Base-by-base conservation (phyloP, 108 stramenopile species). In the Skeletonema costatum region DNA sequence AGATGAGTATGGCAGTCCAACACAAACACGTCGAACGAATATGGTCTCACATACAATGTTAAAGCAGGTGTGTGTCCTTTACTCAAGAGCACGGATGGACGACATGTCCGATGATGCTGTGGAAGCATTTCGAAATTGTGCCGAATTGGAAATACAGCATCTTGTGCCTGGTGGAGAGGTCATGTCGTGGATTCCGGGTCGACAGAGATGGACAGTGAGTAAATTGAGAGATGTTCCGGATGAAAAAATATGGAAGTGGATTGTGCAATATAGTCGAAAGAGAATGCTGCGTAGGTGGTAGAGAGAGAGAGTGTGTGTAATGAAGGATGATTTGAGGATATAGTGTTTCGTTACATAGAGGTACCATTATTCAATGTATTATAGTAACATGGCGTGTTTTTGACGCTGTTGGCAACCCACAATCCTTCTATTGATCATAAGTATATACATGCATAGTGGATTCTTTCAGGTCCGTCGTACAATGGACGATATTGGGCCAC, bases 171-270 rank as follows among this genome's bases (percentile, higher is more conserved):
- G 39, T 30, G 42, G 42, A 16, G 65, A 66, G 25, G 41, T 66
- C 0, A 25, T 66, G 38, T 44, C 65, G 13, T 66, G 65, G 65
- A 66, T 66, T 21, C 65, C 65, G 25, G 39, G 39, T 21, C 36
- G 41, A 17, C 65, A 66, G 35, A 17, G 65, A 42, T 41, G 36
- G 29, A 66, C 65, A n/a, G 65, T 66, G 5, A 41, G 39, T 29
- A 66, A 66, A 66, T 29, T 66, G 41, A 66, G 65, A 42, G 65
- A 66, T 25, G 41, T 39, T 1, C 65, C 65, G 2, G 65, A 66
- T 42, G 65, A 66, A 2, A 66, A 66, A 8, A 66, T 66, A 17
- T 66, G 65, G 65, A 66, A 66, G 41, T 66, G 65, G 65, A 66
- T 66, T 66, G 65, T 66, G 4, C 65, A 41, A 66, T 66, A 66